Base-by-base conservation (phyloP, 768 basidiomycete species). In the Boletus insuetus region DNA sequence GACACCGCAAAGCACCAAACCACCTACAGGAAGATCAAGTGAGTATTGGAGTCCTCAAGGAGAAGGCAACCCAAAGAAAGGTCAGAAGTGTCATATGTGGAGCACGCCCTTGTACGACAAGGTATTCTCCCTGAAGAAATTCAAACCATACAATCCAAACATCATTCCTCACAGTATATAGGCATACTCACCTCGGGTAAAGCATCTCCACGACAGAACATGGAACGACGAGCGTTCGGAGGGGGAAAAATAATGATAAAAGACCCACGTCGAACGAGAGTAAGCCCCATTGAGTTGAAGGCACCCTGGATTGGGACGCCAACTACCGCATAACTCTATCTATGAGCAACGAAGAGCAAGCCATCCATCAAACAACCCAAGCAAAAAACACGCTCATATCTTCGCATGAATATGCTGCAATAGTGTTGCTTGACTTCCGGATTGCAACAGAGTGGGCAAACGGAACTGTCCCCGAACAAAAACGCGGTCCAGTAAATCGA, bases 91-190 rank as follows among this genome's bases (percentile, higher is more conserved):
- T 88, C 87, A 84, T 65, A 64, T 80, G 82, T 86, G 89, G 87
- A 87, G 89, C 89, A 75, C 79, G 71, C 82, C 86, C 85, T 64
- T 69, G 61, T 54, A 56, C 50, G 60, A 61, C 65, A 53, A 76
- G 82, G 84, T 86, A 87, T 88, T 73, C 86, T 84, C 89, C 89
- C 77, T 91, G 89, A 91, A 91, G 89, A 91, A 91, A 91, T 91
- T 90, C 89, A 86, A 85, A 72, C 58, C 34, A 60, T 57, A 73
- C 75, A 74, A 69, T 69, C 72, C 67, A 70, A 73, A 65, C 84
- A 87, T 87, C 86, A 88, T 80, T 32, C 55, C 65, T 67, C 14
- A 55, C 63, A 61, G 53, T 39, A 55, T 61, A 55, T 16, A 24
- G 37, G n/a, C 6, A n/a, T 45, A 58, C 71, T 70, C 51, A 72